Evolutionary conservation across 108 stramenopile genomes (phyloP), one percentile per base, ranked within the genome.

Genomic region (Epipyxis sp.): DNA sequence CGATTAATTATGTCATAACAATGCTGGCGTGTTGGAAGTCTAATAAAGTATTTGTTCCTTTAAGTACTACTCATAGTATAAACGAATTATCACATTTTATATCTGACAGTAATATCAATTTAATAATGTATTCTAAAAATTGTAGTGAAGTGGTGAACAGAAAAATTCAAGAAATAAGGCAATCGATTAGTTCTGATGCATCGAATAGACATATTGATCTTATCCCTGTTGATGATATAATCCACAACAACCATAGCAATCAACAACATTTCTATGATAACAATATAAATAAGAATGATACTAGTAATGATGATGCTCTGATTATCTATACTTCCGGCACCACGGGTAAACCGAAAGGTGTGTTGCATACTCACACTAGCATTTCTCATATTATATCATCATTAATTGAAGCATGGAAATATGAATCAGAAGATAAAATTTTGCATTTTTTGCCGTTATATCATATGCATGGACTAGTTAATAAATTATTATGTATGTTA

Each of bases 311-410:
- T 42, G 34, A 44, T 6, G 80, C 83, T 0, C 44, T 84, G 40
- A 43, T 84, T 35, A 44, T 84, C 0, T 84, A 45, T 46, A 84
- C 83, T 0, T 54, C 44, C 0, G 83, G 83, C 16, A 84, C 94
- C 92, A 29, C 91, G 20, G 72, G 84, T 42, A 37, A 59, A 44
- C 77, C 85, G 42, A 82, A 82, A 59, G 69, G 80, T 37, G 50
- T 69, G 59, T 39, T 82, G 59, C 58, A 77, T 61, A 81, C 42
- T 34, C 61, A 81, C 44, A 50, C 34, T 59, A 78, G 59, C 40
- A 79, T 84, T 25, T 45, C 34, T 32, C 62, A 35, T 42, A 50
- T 59, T 76, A 37, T 72, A 54, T 16, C 40, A 3, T 69, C 76
- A 32, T 59, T 80, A 42, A 25, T 6, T 13, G 10, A 44, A 32